phyloP scores from a whole-genome alignment of 441 rosid genomes.

The Syzygium syzygioides region DNA sequence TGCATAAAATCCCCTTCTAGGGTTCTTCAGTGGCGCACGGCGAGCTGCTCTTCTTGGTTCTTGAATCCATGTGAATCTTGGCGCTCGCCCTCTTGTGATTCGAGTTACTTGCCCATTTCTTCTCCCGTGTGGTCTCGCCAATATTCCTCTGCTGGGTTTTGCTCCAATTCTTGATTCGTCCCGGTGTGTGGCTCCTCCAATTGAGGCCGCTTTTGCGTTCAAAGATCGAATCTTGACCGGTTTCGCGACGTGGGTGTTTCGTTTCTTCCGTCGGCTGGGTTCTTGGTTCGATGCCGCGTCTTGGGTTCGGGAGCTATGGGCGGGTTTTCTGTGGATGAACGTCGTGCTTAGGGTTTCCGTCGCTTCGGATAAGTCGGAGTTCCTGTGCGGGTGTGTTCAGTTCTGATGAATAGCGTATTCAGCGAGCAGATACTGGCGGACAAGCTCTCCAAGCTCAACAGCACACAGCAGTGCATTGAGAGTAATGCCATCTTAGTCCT shows the following conservation, averaged over 20 bases:
- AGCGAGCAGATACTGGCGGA: slow-evolving; percentile 88
- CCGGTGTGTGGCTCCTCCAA: background rate
- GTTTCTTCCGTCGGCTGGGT: background rate
- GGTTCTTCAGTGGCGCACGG: background rate
- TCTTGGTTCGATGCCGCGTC: background rate
- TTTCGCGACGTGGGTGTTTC: background rate
- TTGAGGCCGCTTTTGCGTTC: background rate
- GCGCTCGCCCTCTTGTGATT: background rate
- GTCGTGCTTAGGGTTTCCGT: background rate
- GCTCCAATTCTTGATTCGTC: background rate
- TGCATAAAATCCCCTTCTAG: background rate
- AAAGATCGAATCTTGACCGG: background rate
- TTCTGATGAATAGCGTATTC: slow-evolving; percentile 73
- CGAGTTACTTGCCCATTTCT: background rate
- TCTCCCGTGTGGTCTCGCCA: background rate
- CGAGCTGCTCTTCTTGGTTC: background rate
- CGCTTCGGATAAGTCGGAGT: background rate
- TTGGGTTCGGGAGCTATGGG: background rate
- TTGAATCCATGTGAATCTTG: background rate
- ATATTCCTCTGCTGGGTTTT: background rate
- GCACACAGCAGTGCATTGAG: slow-evolving; percentile 94
- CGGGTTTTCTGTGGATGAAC: background rate
- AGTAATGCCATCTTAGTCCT: slow-evolving; percentile 42
- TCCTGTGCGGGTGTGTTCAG: background rate
- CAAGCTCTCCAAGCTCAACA: slow-evolving; percentile 93